Evolutionary conservation across 2,329 filamentous ascomycete species (phyloP).

Genomic region (Monilinia aucupariae): DNA sequence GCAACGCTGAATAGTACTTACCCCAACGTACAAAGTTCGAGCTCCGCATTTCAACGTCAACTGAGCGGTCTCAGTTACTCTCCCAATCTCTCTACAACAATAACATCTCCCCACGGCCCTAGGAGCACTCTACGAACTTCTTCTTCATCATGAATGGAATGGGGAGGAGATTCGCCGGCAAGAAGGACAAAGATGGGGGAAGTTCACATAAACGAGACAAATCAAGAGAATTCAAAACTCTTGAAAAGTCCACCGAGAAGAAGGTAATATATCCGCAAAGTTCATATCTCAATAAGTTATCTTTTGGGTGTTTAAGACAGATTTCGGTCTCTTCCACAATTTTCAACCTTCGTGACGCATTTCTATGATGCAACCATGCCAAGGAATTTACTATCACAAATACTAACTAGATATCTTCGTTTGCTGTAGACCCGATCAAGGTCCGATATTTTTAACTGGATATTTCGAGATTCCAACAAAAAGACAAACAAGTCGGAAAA

Average conservation of each 20-base stretch:
- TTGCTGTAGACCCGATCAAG: constrained; percentile 45
- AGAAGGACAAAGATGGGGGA: constrained; percentile 57
- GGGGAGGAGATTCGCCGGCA: constrained; percentile 62
- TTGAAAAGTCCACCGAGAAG: constrained; percentile 36
- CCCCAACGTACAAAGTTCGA: background rate
- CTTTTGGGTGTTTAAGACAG: constrained; percentile 19
- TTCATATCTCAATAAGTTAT: constrained; percentile 11
- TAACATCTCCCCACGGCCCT: background rate
- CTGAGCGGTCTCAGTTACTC: background rate
- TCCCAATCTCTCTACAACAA: background rate
- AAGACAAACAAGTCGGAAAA: constrained; percentile 35
- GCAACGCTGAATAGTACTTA: background rate
- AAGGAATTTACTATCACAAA: constrained; percentile 20
- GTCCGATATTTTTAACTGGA: constrained; percentile 54
- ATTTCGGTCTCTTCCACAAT: background rate
- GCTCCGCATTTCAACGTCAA: background rate
- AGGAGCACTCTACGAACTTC: background rate
- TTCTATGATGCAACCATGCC: constrained; percentile 20
- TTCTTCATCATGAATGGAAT: background rate
- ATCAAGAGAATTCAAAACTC: constrained; percentile 43
- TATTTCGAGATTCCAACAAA: constrained; percentile 60
- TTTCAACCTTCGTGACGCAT: constrained; percentile 17
- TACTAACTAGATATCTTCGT: constrained; percentile 28
- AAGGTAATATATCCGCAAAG: constrained; percentile 41
- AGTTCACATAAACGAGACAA: constrained; percentile 47